Percentiles rank a stretch among this genome's conserved stretches.
These are phyloP conservation scores for Claviceps sp. DNA, from an alignment of 2,329 filamentous ascomycete species.

Conservation along the genomic window DNA sequence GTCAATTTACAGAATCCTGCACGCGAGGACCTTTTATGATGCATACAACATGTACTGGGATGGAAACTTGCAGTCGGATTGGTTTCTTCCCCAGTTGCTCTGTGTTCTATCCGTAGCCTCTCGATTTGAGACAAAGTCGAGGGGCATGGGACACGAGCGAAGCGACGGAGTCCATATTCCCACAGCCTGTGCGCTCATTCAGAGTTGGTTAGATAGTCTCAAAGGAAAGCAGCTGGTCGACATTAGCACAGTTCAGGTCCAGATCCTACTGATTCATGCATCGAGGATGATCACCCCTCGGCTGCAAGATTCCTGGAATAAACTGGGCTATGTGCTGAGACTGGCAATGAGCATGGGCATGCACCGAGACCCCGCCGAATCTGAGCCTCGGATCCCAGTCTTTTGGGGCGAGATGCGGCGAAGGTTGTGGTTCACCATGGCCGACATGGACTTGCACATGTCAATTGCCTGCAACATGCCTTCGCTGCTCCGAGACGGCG, in stretches of 20 bases:
- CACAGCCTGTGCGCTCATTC: conserved; percentile 41
- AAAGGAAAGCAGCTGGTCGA: conserved; percentile 40
- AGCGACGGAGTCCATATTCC: conserved; percentile 41
- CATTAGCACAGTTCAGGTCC: conserved; percentile 38
- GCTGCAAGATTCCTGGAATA: conserved; percentile 39
- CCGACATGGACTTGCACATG: conserved; percentile 43
- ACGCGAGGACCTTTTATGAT: conserved; percentile 36
- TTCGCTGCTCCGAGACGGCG: conserved; percentile 35
- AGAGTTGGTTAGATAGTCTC: conserved; percentile 38
- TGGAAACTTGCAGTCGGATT: conserved; percentile 30
- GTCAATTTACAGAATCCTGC: conserved; percentile 39
- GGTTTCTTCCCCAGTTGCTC: conserved; percentile 40
- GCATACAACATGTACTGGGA: conserved; percentile 41
- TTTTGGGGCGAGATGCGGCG: conserved; percentile 41
- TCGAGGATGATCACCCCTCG: conserved; percentile 37
- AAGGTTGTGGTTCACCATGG: conserved; percentile 42
- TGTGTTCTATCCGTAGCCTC: conserved; percentile 40
- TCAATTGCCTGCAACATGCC: conserved; percentile 40
- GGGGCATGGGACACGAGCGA: conserved; percentile 37
- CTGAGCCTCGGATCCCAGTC: conserved; percentile 31
- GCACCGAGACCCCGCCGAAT: conserved; percentile 43
- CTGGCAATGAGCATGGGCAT: conserved; percentile 48
- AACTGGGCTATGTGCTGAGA: conserved; percentile 40
- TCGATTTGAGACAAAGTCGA: conserved; percentile 36
- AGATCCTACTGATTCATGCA: conserved; percentile 39